These are phyloP conservation scores for Taphrina populina DNA, from an alignment of 1,139 yeast genomes.

Conservation along the genomic window DNA sequence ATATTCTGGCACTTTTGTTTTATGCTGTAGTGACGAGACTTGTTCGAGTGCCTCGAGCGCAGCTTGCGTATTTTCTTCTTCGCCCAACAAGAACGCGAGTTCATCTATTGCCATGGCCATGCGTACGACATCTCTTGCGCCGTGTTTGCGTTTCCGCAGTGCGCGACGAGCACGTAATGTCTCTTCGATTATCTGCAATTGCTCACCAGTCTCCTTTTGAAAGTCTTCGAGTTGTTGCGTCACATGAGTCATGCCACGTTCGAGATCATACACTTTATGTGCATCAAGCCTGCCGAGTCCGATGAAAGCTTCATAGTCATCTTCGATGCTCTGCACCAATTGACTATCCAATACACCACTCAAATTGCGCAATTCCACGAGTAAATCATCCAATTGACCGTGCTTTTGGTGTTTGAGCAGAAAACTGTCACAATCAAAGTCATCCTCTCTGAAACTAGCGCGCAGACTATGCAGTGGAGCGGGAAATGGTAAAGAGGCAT, in stretches of 20 bases:
- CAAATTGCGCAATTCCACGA: conserved; percentile 20
- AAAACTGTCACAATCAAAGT: conserved; percentile 19
- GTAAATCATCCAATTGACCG: conserved; percentile 26
- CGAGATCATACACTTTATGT: conserved; percentile 11
- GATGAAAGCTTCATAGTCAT: conserved; percentile 26
- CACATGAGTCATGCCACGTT: conserved; percentile 4
- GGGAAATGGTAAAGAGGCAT: conserved; percentile 29
- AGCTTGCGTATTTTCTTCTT: not conserved
- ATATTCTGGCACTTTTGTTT: not conserved
- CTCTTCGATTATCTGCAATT: not conserved
- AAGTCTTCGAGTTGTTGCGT: conserved; percentile 1
- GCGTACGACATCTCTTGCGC: not conserved
- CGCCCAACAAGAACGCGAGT: conserved; percentile 3
- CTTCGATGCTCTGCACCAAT: conserved; percentile 19
- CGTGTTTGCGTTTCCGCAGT: not conserved
- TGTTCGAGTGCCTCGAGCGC: conserved; percentile 13
- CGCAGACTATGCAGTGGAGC: conserved; percentile 23
- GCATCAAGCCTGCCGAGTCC: conserved; percentile 24
- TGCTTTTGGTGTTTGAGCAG: conserved; percentile 24
- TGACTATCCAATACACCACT: conserved; percentile 15
- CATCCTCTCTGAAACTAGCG: conserved; percentile 11
- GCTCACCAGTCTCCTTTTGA: not conserved
- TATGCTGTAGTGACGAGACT: not conserved
- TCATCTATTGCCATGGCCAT: conserved; percentile 8
- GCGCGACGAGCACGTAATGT: not conserved